Evolutionary conservation across 257 asterid species (phyloP).

Genomic region (Coffea canephora): DNA sequence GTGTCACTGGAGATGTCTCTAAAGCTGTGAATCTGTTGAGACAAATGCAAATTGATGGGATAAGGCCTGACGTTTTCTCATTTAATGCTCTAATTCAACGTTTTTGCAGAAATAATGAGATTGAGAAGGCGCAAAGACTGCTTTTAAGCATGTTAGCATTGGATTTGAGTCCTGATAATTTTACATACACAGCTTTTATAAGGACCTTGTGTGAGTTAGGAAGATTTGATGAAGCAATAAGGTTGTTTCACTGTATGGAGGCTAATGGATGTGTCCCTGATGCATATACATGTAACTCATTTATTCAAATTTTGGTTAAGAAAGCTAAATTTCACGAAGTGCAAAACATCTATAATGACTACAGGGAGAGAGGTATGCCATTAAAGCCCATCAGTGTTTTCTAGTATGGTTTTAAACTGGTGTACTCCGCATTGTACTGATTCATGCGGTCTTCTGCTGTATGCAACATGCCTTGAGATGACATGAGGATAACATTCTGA

Average conservation of each 20-base stretch:
- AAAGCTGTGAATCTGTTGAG: slow-evolving; percentile 60
- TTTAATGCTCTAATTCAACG: slow-evolving; percentile 71
- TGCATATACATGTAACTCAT: slow-evolving; percentile 50
- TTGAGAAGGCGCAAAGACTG: slow-evolving; percentile 70
- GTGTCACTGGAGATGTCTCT: slow-evolving; percentile 54
- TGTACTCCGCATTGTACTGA: neutral
- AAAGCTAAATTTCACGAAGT: slow-evolving; percentile 58
- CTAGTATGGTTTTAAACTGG: slow-evolving; percentile 12
- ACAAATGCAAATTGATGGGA: slow-evolving; percentile 70
- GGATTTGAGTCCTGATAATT: slow-evolving; percentile 69
- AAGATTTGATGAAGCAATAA: slow-evolving; percentile 63
- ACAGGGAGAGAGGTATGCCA: slow-evolving; percentile 43
- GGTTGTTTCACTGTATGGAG: slow-evolving; percentile 67
- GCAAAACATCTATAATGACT: slow-evolving; percentile 43
- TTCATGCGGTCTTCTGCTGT: neutral
- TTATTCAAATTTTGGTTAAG: slow-evolving; percentile 49
- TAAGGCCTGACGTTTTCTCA: slow-evolving; percentile 64
- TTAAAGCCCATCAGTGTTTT: slow-evolving; percentile 36
- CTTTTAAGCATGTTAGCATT: slow-evolving; percentile 59
- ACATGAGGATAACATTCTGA: too few species aligned
- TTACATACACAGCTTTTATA: slow-evolving; percentile 68
- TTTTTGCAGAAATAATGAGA: slow-evolving; percentile 54
- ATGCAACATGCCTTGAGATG: neutral
- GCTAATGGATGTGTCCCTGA: slow-evolving; percentile 67
- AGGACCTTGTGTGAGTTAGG: slow-evolving; percentile 59